These are phyloP conservation scores for Candida endomychidarum DNA, from an alignment of 805 yeast genomes.

Conservation along the genomic window DNA sequence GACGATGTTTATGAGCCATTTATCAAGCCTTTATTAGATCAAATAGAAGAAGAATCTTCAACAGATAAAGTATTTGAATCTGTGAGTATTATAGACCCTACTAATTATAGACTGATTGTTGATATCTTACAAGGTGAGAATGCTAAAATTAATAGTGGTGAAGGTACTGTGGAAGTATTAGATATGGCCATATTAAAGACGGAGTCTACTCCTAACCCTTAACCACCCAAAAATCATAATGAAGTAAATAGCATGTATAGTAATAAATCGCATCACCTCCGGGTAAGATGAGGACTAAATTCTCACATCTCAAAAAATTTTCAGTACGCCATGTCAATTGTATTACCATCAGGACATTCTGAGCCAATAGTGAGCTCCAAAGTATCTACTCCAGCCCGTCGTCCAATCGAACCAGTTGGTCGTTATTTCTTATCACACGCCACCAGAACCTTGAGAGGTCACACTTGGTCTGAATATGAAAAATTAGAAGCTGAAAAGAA, in stretches of 20 bases:
- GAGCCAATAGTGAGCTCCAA: slow-evolving; percentile 43
- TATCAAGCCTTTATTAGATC: slow-evolving; percentile 34
- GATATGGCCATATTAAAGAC: slow-evolving; percentile 84
- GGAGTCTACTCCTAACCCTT: not conserved
- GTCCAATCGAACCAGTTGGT: slow-evolving; percentile 96
- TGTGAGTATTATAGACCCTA: slow-evolving; percentile 80
- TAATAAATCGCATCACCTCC: not conserved
- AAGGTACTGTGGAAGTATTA: slow-evolving; percentile 75
- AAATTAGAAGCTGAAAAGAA: slow-evolving; percentile 88
- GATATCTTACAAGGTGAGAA: slow-evolving; percentile 54
- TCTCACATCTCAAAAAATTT: slow-evolving; percentile 11
- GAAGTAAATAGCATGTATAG: no score
- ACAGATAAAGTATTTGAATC: slow-evolving; percentile 45
- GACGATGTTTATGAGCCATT: slow-evolving; percentile 35
- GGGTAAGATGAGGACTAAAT: not conserved
- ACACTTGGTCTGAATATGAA: slow-evolving; percentile 98
- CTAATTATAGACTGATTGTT: slow-evolving; percentile 69
- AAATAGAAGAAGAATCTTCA: slow-evolving; percentile 47
- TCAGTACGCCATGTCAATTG: slow-evolving; percentile 31
- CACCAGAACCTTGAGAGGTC: slow-evolving; percentile 91
- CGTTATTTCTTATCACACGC: slow-evolving; percentile 95
- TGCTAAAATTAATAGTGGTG: slow-evolving; percentile 46
- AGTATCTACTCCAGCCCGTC: slow-evolving; percentile 61
- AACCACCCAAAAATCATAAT: no score
- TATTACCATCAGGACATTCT: slow-evolving; percentile 42